These are phyloP conservation scores for Omphalotus olearius DNA, from an alignment of 1,284 basidiomycete genomes.

Conservation along the genomic window DNA sequence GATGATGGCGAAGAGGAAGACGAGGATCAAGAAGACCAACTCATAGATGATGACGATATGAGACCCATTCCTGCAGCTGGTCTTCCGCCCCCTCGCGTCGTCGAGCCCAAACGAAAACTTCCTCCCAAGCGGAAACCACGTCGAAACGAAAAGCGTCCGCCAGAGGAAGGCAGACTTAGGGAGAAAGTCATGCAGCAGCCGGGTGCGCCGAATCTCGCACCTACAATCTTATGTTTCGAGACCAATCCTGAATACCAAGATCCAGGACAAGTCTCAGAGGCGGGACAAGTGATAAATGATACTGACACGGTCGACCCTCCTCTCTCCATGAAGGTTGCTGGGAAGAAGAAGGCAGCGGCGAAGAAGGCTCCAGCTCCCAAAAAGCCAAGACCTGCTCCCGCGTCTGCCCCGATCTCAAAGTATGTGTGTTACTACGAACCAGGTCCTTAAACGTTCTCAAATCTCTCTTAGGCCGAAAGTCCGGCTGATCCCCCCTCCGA, in stretches of 20 bases:
- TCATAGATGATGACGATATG: conserved; percentile 65
- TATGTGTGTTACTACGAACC: conserved; percentile 5
- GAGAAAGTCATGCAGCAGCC: conserved; percentile 30
- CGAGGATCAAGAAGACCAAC: conserved; percentile 73
- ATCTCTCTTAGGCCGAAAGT: conserved; percentile 7
- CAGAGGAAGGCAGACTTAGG: conserved; percentile 34
- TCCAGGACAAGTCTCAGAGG: conserved; percentile 2
- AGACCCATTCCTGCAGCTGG: conserved; percentile 7
- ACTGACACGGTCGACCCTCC: conserved; percentile 5
- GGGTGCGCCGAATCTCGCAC: conserved; percentile 29
- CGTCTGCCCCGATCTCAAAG: conserved; percentile 18
- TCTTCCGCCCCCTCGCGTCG: conserved; percentile 23
- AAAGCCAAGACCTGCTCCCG: conserved; percentile 21
- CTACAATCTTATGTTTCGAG: conserved; percentile 32
- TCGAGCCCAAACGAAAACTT: conserved; percentile 14
- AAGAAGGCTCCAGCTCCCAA: conserved; percentile 24
- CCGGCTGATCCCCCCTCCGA: conserved; percentile 17
- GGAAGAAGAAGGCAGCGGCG: conserved; percentile 10
- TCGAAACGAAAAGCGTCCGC: conserved; percentile 36
- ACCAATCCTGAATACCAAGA: conserved; percentile 14
- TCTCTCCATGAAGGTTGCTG: conserved; percentile 4
- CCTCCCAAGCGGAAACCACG: conserved; percentile 45
- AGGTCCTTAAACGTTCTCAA: background rate
- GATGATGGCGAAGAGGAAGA: conserved; percentile 27
- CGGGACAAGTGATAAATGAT: background rate